Percentiles rank a stretch among this genome's conserved stretches.
phyloP scores from a whole-genome alignment of 768 basidiomycete species.

The Jaapia argillacea region DNA sequence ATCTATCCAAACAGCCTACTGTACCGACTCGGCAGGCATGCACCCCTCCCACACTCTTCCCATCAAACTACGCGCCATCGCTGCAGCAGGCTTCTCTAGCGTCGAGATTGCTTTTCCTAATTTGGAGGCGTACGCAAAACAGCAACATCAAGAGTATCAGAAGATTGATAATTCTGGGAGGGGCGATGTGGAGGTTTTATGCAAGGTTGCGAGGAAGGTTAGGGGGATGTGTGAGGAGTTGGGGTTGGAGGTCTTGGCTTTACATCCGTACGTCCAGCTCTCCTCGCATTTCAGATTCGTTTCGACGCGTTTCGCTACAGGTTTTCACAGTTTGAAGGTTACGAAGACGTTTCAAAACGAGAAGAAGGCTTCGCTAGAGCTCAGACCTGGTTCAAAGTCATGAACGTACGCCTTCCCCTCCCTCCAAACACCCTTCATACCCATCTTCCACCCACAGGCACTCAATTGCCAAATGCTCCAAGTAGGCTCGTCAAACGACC shows the following conservation, averaged over 20 bases:
- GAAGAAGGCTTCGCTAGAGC: conserved; percentile 12
- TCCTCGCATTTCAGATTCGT: no score
- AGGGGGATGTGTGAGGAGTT: conserved; percentile 12
- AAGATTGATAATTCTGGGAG: conserved; percentile 13
- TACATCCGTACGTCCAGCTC: conserved; percentile 18
- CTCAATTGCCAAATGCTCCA: conserved; percentile 19
- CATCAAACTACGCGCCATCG: conserved; percentile 19
- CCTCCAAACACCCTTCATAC: neutral
- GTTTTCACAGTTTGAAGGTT: conserved; percentile 18
- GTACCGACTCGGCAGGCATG: conserved; percentile 22
- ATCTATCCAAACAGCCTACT: conserved; percentile 11
- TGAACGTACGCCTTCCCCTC: conserved; percentile 8
- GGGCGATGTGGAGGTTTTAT: conserved; percentile 15
- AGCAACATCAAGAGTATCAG: conserved; percentile 10
- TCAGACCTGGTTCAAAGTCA: conserved; percentile 15
- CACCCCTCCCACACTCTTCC: conserved; percentile 18
- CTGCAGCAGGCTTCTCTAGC: conserved; percentile 16
- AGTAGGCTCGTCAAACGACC: conserved; percentile 18
- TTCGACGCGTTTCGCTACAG: conserved; percentile 2
- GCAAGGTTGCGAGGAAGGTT: conserved; percentile 10
- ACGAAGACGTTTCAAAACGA: conserved; percentile 11
- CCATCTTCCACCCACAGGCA: conserved; percentile 7
- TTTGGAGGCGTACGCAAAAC: conserved; percentile 15
- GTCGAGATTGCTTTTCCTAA: conserved; percentile 19
- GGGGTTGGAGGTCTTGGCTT: conserved; percentile 13